A percentile compares a stretch with the other conserved stretches of the same genome.
Evolutionary conservation across 345 rosid genomes (phyloP).

Genomic region (Durio zibethinus): DNA sequence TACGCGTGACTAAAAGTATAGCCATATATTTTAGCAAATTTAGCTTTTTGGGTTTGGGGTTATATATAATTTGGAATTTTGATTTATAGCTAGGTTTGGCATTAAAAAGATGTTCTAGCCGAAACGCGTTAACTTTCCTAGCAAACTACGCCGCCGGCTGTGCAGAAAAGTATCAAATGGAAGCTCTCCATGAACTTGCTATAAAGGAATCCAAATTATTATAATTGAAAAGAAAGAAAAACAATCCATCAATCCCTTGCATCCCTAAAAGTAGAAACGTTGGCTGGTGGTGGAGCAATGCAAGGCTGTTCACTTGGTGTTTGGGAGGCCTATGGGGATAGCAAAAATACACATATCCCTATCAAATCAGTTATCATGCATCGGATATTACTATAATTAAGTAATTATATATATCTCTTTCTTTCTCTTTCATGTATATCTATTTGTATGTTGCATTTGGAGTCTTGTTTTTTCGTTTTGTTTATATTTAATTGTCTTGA

Average conservation of each 20-base stretch:
- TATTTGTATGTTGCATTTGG: no score
- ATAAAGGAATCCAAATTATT: slow-evolving; percentile 7
- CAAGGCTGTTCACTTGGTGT: slow-evolving; percentile 26
- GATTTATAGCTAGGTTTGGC: neutral
- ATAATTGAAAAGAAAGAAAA: neutral
- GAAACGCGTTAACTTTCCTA: slow-evolving; percentile 22
- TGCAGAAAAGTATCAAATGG: slow-evolving; percentile 2
- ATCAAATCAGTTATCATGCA: no score
- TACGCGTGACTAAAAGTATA: slow-evolving; percentile 43
- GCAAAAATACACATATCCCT: neutral
- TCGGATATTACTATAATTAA: neutral
- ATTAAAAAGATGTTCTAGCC: neutral
- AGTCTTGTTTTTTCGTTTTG: no score
- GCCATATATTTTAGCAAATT: slow-evolving; percentile 21
- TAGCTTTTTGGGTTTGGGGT: slow-evolving; percentile 10
- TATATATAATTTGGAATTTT: neutral
- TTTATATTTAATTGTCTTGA: no score
- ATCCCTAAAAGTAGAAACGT: slow-evolving; percentile 22
- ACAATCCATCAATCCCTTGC: no score
- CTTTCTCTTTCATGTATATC: no score
- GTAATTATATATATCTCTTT: no score
- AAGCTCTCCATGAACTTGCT: slow-evolving; percentile 23
- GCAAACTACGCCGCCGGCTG: slow-evolving; percentile 30
- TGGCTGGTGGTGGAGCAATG: slow-evolving; percentile 40
- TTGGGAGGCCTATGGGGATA: neutral